Evolutionary conservation across 1,139 yeast species (phyloP), one percentile per base, ranked within the genome.

Genomic region (Debaryomycetaceae sp.): DNA sequence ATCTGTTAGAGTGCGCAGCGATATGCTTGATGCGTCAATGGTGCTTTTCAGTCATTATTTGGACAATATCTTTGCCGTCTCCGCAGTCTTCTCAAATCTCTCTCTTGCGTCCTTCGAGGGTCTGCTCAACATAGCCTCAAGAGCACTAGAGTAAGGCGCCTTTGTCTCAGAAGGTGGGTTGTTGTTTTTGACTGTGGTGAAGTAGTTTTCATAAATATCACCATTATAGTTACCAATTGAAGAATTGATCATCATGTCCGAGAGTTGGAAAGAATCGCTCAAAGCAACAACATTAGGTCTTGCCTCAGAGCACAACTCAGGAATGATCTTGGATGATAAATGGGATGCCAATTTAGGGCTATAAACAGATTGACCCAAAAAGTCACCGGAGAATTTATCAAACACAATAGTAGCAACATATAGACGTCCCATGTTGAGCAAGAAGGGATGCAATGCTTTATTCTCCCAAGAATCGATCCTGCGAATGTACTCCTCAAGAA

Each of bases 211-310:
- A 72, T 90, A 91, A 45, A 88, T 83, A 63, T 90, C 86, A 53
- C 98, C 98, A 58, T 88, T 83, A 66, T 79, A 86, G 57, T 75
- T 77, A 50, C 97, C 98, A 51, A 91, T 78, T 33, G 96, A 85
- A 1, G 97, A 81, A 68, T 90, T 88, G 62, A 91, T 78, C 68
- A 86, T 79, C 70, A 80, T 87, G 67, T 91, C 97, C 34, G 91
- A 81, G 59, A 86, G 77, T 69, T 85, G 84, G 78, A 91, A 91
- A 5, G 96, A 79, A 67, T 91, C 98, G n/a, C 96, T 87, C 56
- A 87, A 75, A 17, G 88, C 87, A 61, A 89, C 81, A 46, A 85
- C 86, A 58, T 86, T 84, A 40, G 83, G 82, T 64, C 97, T 79
- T 45, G 85, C 57, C 37, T 68, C 72, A 17, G 66, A 59, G 51